A percentile compares a stretch with the other conserved stretches of the same genome.
Conservation (phyloP, 1,284 basidiomycete species). For the Ustilago shanxiensis region DNA sequence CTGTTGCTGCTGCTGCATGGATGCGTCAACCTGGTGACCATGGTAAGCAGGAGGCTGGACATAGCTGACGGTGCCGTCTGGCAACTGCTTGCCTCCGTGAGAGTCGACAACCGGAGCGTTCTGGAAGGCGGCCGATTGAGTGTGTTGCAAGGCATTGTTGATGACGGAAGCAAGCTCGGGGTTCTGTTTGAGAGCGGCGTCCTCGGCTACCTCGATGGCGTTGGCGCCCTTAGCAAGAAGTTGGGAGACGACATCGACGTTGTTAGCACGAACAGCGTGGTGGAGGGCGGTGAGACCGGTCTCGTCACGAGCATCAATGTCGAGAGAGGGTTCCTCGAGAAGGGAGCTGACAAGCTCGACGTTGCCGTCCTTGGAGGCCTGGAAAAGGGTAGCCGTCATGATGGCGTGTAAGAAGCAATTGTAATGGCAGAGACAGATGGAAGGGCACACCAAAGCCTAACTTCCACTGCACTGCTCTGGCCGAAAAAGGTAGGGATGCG, state of each 20-base stretch:
- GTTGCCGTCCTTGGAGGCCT: conserved; percentile 61
- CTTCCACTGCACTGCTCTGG: conserved; percentile 35
- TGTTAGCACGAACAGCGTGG: conserved; percentile 51
- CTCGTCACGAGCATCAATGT: conserved; percentile 56
- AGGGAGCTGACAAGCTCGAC: conserved; percentile 52
- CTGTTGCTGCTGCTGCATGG: conserved; percentile 30
- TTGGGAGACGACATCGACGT: conserved; percentile 62
- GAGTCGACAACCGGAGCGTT: conserved; percentile 45
- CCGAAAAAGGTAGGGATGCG: neutral
- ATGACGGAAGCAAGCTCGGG: conserved; percentile 40
- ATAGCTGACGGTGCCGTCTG: conserved; percentile 61
- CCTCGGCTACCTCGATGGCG: conserved; percentile 32
- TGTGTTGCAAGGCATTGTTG: conserved; percentile 49
- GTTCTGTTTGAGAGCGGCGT: conserved; percentile 45
- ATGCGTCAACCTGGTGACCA: conserved; percentile 20
- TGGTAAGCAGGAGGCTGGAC: conserved; percentile 47
- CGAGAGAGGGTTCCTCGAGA: conserved; percentile 50
- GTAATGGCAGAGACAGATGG: conserved; percentile 22
- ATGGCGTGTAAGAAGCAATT: conserved; percentile 20
- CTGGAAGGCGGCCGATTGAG: conserved; percentile 48
- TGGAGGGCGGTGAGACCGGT: conserved; percentile 53
- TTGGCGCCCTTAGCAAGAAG: conserved; percentile 55
- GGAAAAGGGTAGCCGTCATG: conserved; percentile 62
- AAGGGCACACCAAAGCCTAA: conserved; percentile 43
- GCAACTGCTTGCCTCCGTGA: conserved; percentile 58